Evolutionary conservation across 129 eudicot species (phyloP), one percentile per base, ranked within the genome.

Genomic region (Flaveria ramosissima): DNA sequence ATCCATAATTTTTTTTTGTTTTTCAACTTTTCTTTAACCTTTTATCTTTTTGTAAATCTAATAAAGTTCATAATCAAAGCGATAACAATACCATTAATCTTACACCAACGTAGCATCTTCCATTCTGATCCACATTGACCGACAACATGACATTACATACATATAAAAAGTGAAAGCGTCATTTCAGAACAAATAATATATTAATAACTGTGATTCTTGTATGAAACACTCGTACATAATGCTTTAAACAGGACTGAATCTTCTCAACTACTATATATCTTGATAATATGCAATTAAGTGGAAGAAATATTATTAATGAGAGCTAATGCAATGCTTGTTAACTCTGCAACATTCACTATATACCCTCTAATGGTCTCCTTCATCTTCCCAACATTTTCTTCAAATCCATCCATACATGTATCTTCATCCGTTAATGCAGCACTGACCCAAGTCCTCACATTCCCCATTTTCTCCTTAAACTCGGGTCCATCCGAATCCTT

Each of bases 371-470:
- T 80, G 27, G 43, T 68, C 36, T 68, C 71, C 78, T 83, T 80
- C 23, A 83, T 72, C 70, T 76, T 77, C 7, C 41, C 89, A 74
- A 23, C 73, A 48, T 56, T 47, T 60, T 72, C 89, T 43, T 79
- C 77, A 83, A 86, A 76, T 41, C 89, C 89, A 59, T 83, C 84
- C 84, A 79, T 79, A 80, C 89, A 86, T 9, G 87, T 86, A 27
- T 86, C 83, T 75, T 82, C 89, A 72, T 86, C 81, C 0, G 89
- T 86, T 80, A 86, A 60, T 0, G 89, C 89, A 4, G 89, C 89
- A 77, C 89, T 86, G 16, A 85, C 85, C 89, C 89, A 83, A 15
- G 89, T 86, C 83, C 75, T 80, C 52, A 83, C 83, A 72, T 86
- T 80, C 77, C 80, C 85, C 83, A 84, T 84, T 27, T 80, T 80